Percentiles rank a stretch among this genome's conserved stretches.
These are phyloP conservation scores for Rhinocladiella mackenziei DNA, from an alignment of 2,329 filamentous ascomycete genomes.

Conservation along the genomic window DNA sequence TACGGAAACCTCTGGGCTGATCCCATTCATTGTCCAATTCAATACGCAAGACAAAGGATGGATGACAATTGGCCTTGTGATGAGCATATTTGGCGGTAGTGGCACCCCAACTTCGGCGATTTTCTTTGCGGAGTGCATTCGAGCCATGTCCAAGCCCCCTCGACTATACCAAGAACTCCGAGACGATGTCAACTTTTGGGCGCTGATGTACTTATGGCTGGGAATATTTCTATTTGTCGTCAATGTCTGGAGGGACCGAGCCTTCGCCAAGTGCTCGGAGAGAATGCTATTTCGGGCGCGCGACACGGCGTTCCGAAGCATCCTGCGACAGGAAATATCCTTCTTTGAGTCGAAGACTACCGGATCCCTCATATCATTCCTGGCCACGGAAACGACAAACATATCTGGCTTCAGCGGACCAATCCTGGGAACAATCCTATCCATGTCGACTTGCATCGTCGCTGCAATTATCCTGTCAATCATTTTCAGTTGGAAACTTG, in stretches of 20 bases:
- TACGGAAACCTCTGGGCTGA: conserved; percentile 67
- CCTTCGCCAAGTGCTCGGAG: conserved; percentile 84
- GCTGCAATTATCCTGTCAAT: conserved; percentile 65
- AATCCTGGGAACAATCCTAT: conserved; percentile 83
- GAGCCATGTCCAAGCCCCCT: conserved; percentile 59
- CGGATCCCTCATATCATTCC: conserved; percentile 80
- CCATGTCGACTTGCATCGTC: conserved; percentile 67
- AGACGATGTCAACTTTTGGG: conserved; percentile 77
- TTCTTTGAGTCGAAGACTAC: conserved; percentile 90
- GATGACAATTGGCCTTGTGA: conserved; percentile 70
- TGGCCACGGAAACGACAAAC: conserved; percentile 85
- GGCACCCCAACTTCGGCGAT: conserved; percentile 74
- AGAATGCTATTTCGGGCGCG: conserved; percentile 77
- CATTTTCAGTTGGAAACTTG: conserved; percentile 82
- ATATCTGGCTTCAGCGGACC: conserved; percentile 84
- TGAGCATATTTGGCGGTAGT: conserved; percentile 71
- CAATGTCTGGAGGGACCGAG: conserved; percentile 64
- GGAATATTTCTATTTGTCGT: conserved; percentile 68
- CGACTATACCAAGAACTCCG: conserved; percentile 53
- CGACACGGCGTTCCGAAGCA: conserved; percentile 74
- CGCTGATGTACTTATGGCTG: conserved; percentile 81
- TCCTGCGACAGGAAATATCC: conserved; percentile 86
- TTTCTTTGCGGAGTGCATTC: conserved; percentile 86
- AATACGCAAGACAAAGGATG: conserved; percentile 67
- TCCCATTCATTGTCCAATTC: conserved; percentile 75